Conservation (phyloP, 2,329 filamentous ascomycete species). For the Penicillium vulpinum region DNA sequence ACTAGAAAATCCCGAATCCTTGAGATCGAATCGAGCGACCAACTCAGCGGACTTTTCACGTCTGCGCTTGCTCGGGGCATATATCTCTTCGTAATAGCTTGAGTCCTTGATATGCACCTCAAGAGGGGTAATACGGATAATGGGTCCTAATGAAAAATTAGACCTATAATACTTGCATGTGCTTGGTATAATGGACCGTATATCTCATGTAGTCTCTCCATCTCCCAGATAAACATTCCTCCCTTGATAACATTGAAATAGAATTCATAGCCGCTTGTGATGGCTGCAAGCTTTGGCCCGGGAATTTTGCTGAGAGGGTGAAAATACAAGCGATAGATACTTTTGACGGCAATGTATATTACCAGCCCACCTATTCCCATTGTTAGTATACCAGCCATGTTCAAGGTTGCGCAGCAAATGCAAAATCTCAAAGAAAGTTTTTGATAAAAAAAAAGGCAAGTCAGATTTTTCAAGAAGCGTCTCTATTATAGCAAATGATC, state of each 20-base stretch:
- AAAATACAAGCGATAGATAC: constrained; percentile 35
- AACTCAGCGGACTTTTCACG: constrained; percentile 29
- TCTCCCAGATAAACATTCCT: constrained; percentile 37
- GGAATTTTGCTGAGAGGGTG: constrained; percentile 36
- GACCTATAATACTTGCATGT: background rate
- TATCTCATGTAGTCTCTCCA: constrained; percentile 37
- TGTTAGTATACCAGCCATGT: background rate
- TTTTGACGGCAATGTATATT: constrained; percentile 1
- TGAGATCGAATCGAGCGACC: constrained; percentile 16
- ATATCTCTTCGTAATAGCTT: constrained; percentile 37
- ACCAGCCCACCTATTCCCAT: background rate
- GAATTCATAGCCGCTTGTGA: constrained; percentile 34
- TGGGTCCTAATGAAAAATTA: constrained; percentile 27
- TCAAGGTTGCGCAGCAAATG: background rate
- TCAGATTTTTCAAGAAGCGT: background rate
- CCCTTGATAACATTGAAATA: constrained; percentile 38
- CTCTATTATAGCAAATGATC: background rate
- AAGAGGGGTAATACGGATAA: constrained; percentile 39
- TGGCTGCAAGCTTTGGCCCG: constrained; percentile 37
- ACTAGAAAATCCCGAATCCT: constrained; percentile 17
- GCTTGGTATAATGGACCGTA: constrained; percentile 3
- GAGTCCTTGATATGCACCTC: constrained; percentile 42
- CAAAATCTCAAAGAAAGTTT: background rate
- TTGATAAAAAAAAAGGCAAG: background rate
- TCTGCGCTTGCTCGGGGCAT: constrained; percentile 25